A percentile compares a stretch with the other conserved stretches of the same genome.
phyloP scores from a whole-genome alignment of 176 grass and related monocot species.

The Juncus effusus region DNA sequence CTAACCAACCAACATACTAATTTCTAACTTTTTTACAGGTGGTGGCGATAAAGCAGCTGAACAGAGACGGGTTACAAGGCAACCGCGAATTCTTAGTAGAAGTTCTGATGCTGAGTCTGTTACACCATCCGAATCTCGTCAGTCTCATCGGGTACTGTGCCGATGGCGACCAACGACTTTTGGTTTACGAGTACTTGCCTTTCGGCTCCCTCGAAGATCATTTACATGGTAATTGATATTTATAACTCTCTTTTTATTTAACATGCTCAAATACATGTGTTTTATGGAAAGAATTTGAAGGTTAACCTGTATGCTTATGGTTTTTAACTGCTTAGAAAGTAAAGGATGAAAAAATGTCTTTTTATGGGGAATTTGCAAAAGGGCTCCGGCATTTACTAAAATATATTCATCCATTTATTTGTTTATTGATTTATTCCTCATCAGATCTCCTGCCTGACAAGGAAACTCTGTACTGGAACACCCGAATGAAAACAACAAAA shows the following conservation, averaged over 20 bases:
- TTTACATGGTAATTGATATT: constrained; percentile 47
- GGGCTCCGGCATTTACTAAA: background rate
- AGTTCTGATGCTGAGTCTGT: constrained; percentile 78
- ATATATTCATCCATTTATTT: constrained; percentile 1
- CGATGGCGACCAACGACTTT: constrained; percentile 83
- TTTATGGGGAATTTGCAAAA: too few species aligned
- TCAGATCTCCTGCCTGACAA: too few species aligned
- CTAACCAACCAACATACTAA: too few species aligned
- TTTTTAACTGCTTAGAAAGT: constrained; percentile 17
- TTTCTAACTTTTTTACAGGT: constrained; percentile 43
- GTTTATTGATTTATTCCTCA: too few species aligned
- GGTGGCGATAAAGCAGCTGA: constrained; percentile 80
- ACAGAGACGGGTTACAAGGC: constrained; percentile 84
- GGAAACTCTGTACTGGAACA: too few species aligned
- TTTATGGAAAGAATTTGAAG: too few species aligned
- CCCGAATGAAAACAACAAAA: too few species aligned
- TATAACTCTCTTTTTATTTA: background rate
- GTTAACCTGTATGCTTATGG: constrained; percentile 16
- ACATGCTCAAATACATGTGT: too few species aligned
- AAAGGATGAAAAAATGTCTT: background rate
- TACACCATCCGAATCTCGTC: constrained; percentile 83
- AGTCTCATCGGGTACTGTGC: constrained; percentile 87
- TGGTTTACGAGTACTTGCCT: constrained; percentile 91
- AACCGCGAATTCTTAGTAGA: constrained; percentile 85
- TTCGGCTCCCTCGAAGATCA: constrained; percentile 92